Evolutionary conservation across 2,329 filamentous ascomycete species (phyloP).

Genomic region (Furcasterigmium furcatum): DNA sequence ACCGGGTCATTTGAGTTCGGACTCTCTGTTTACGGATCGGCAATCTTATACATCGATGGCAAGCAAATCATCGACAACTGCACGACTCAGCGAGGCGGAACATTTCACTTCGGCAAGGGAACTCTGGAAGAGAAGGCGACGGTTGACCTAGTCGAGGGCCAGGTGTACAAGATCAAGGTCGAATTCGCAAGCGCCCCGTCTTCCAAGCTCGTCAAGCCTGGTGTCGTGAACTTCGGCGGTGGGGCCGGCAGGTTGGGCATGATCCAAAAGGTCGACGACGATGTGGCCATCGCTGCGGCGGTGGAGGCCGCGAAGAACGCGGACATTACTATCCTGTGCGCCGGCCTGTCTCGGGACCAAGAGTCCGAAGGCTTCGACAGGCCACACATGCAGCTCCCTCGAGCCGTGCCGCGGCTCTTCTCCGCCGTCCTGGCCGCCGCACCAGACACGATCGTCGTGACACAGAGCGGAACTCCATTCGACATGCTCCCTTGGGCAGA

Average conservation of each 20-base stretch:
- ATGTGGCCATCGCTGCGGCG: constrained; percentile 61
- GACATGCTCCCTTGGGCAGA: constrained; percentile 65
- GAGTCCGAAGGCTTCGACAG: constrained; percentile 78
- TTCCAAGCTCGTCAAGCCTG: constrained; percentile 34
- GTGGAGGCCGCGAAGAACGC: constrained; percentile 66
- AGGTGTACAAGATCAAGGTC: constrained; percentile 54
- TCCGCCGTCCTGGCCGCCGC: constrained; percentile 63
- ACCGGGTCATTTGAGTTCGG: constrained; percentile 55
- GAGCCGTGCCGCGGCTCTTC: constrained; percentile 68
- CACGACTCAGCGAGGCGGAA: constrained; percentile 58
- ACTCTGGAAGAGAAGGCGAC: constrained; percentile 60
- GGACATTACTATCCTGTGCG: constrained; percentile 72
- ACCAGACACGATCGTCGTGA: constrained; percentile 66
- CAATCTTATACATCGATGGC: constrained; percentile 58
- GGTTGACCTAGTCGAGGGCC: constrained; percentile 52
- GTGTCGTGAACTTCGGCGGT: background rate
- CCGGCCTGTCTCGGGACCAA: constrained; percentile 76
- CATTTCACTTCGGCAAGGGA: constrained; percentile 61
- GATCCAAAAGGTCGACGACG: constrained; percentile 38
- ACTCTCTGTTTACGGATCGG: constrained; percentile 60
- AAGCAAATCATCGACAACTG: constrained; percentile 62
- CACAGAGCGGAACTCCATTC: constrained; percentile 75
- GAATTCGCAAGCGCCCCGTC: constrained; percentile 57
- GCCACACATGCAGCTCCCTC: constrained; percentile 74
- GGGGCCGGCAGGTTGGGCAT: background rate